Evolutionary conservation across 352 stramenopile species (phyloP), one percentile per base, ranked within the genome.

Genomic region (Saprolegnia diclina): DNA sequence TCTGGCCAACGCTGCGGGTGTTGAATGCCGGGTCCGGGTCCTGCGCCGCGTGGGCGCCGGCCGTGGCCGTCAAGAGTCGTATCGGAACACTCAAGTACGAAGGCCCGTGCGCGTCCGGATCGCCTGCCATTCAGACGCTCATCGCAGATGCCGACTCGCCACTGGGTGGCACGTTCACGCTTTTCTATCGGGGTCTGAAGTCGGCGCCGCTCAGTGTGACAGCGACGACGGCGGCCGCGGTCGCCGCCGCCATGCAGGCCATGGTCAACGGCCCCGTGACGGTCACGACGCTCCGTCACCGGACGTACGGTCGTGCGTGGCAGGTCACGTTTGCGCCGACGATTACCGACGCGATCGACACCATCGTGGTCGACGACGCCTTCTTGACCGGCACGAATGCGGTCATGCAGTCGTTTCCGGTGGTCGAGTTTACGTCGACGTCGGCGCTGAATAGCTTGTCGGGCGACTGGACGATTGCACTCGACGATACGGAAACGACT

Each of bases 81-180:
- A 67, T 93, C 18, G 82, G 89, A 56, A 83, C 82, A 0, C 52
- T 91, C 24, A 86, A 84, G 68, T 91, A 91, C 50, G 76, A 90
- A 77, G 85, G 83, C 0, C 16, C 71, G 6, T 93, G 85, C 62
- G 78, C 73, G 0, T 65, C 72, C 32, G 85, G 82, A 1, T 76
- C 76, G 21, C 63, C 61, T 26, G 81, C 79, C 0, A 81, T 79
- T 0, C 85, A 93, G 62, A 91, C 85, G 10, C 89, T 93, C 68
- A 67, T 91, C 7, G 85, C 78, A 0, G 83, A 91, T 29, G 85
- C 78, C 1, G 64, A 71, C 0, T 97, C 91, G 29, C 83, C 80
- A 0, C 83, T 98, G 13, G 85, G 84, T 16, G 95, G 95, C 0
- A 90, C 79, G 24, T 98, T 98, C 64, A 90, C 80, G 5, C 73